Conservation (phyloP, 768 basidiomycete species). For the Phlebiopsis flavidoalba region DNA sequence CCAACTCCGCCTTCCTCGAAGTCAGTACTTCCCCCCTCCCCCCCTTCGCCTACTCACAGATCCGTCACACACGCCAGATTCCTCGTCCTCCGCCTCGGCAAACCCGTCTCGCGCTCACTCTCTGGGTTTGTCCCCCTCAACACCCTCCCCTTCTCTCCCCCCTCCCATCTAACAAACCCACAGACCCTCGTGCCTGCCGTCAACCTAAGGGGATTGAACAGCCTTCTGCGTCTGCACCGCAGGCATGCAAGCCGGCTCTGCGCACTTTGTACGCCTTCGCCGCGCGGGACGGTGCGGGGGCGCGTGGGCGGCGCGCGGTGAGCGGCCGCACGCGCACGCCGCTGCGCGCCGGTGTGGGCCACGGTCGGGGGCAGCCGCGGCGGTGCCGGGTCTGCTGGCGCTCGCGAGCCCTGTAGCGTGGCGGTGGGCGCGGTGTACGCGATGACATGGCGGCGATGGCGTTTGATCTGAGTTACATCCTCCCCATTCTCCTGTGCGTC, state of each 20-base stretch:
- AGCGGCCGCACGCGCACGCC: constrained; percentile 65
- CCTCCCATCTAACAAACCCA: background rate
- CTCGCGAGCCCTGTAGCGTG: constrained; percentile 71
- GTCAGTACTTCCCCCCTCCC: background rate
- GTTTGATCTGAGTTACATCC: constrained; percentile 74
- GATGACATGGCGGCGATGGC: constrained; percentile 77
- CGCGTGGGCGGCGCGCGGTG: constrained; percentile 64
- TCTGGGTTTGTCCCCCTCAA: too few relatives aligned
- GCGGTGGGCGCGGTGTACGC: constrained; percentile 82
- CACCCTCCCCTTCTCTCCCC: background rate
- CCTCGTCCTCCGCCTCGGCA: constrained; percentile 72
- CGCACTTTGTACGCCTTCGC: constrained; percentile 82
- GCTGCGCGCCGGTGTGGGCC: constrained; percentile 70
- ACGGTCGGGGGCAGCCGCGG: constrained; percentile 60
- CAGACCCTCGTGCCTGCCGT: constrained; percentile 74
- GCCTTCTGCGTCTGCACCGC: constrained; percentile 83
- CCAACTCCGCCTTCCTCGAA: constrained; percentile 63
- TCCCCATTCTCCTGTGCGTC: constrained; percentile 63
- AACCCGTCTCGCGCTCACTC: constrained; percentile 64
- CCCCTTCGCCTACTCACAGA: too few relatives aligned
- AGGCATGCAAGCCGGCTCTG: constrained; percentile 76
- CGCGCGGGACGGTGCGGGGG: constrained; percentile 74
- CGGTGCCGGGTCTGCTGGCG: constrained; percentile 69
- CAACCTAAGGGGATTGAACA: too few relatives aligned
- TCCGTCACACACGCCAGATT: constrained; percentile 45